Percentiles rank a stretch among this genome's conserved stretches.
These are phyloP conservation scores for Omphalotus olearius DNA, from an alignment of 1,284 basidiomycete genomes.

Conservation along the genomic window DNA sequence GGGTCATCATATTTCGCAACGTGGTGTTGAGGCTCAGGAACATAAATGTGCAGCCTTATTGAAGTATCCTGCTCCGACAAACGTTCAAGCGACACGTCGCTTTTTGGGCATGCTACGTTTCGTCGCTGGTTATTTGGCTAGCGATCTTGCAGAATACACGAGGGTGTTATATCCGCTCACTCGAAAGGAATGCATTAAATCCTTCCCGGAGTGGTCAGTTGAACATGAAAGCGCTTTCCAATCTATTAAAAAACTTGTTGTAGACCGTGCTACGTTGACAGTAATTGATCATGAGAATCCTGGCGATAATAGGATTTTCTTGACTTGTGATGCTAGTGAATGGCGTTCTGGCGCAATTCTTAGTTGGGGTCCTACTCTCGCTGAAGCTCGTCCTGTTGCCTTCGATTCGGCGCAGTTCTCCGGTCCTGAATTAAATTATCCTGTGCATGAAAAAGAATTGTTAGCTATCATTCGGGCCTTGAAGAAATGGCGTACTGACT, in stretches of 20 bases:
- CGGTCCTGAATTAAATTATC: conserved; percentile 27
- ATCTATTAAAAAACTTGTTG: conserved; percentile 23
- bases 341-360: conserved; percentile 25
- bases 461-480: conserved; percentile 29
- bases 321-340: conserved; percentile 28
- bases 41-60: background rate
- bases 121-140: conserved; percentile 23
- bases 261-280: conserved; percentile 19
- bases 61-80: conserved; percentile 23
- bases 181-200: conserved; percentile 13
- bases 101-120: conserved; percentile 31
- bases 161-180: conserved; percentile 25
- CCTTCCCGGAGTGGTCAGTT: conserved; percentile 20
- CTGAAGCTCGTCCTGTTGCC: conserved; percentile 24
- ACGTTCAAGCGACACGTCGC: conserved; percentile 18
- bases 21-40: conserved; percentile 22
- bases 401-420: conserved; percentile 27
- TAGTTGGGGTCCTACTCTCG: conserved; percentile 21
- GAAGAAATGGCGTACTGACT: conserved; percentile 26
- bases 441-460: conserved; percentile 28
- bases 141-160: conserved; percentile 24
- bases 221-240: conserved; percentile 24
- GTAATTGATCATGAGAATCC: conserved; percentile 22
- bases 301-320: conserved; percentile 26
- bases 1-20: conserved; percentile 23